phyloP scores from a whole-genome alignment of 306 rosid species.

The Aeschynomene evenia region DNA sequence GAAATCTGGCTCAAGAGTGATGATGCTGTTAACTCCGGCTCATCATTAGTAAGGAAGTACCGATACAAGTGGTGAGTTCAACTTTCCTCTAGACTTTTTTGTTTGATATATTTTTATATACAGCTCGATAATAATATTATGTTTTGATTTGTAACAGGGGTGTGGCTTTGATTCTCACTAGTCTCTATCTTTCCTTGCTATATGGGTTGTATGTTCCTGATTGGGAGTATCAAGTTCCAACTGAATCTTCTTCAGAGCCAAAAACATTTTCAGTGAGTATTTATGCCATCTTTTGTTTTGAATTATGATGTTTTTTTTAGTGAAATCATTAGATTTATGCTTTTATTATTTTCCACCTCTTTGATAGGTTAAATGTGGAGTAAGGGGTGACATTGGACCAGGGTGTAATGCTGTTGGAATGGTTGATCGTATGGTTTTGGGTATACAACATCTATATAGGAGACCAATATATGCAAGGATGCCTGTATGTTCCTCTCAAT shows the following conservation, averaged over 20 bases:
- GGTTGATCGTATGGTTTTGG: constrained; percentile 80
- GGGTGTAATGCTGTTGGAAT: constrained; percentile 88
- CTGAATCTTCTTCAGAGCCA: constrained; percentile 41
- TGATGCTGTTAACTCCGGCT: constrained; percentile 51
- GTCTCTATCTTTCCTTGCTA: constrained; percentile 53
- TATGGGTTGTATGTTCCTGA: constrained; percentile 84
- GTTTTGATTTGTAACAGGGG: constrained; percentile 48
- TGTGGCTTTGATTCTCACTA: constrained; percentile 52
- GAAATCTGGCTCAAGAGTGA: constrained; percentile 95
- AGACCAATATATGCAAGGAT: constrained; percentile 74
- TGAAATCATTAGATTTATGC: constrained; percentile 14
- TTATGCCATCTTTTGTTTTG: background rate
- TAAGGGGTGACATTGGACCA: constrained; percentile 75
- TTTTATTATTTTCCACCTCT: background rate
- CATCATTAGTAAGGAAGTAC: constrained; percentile 66
- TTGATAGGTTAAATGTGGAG: constrained; percentile 85
- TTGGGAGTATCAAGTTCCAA: constrained; percentile 79
- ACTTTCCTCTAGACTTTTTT: background rate
- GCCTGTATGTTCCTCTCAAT: constrained; percentile 42
- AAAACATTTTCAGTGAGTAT: constrained; percentile 67
- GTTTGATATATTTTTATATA: background rate
- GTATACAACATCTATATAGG: constrained; percentile 64
- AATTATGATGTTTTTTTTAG: background rate
- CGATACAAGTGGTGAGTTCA: constrained; percentile 69
- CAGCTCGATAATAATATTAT: background rate